phyloP scores from a whole-genome alignment of 2,329 filamentous ascomycete genomes.

The Botrytis squamosa region DNA sequence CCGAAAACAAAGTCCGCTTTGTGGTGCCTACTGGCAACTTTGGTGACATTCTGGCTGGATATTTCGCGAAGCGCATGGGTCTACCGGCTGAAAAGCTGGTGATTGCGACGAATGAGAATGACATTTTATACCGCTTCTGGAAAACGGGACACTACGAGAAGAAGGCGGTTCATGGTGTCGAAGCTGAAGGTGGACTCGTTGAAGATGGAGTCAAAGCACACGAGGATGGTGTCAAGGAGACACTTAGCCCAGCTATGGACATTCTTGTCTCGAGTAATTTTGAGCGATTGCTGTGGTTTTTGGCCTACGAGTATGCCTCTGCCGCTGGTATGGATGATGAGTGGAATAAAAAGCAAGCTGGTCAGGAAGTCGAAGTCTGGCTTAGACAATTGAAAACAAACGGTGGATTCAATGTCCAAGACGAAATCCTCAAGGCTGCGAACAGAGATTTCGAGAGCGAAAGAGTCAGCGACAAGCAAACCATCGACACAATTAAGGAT shows the following conservation, averaged over 20 bases:
- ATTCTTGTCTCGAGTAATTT: slow-evolving; percentile 97
- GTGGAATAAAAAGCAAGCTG: slow-evolving; percentile 67
- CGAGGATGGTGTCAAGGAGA: slow-evolving; percentile 78
- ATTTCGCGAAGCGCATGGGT: slow-evolving; percentile 89
- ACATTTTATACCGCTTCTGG: slow-evolving; percentile 95
- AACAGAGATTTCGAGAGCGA: slow-evolving; percentile 79
- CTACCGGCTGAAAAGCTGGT: slow-evolving; percentile 85
- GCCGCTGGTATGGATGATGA: slow-evolving; percentile 60
- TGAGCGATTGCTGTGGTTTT: slow-evolving; percentile 90
- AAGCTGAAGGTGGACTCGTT: slow-evolving; percentile 54
- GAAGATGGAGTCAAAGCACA: slow-evolving; percentile 62
- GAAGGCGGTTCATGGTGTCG: slow-evolving; percentile 59
- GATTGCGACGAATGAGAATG: slow-evolving; percentile 95
- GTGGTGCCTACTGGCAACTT: slow-evolving; percentile 97
- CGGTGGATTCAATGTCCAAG: slow-evolving; percentile 79
- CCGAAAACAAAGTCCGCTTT: slow-evolving; percentile 72
- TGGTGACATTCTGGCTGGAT: slow-evolving; percentile 89
- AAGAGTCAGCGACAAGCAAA: slow-evolving; percentile 64
- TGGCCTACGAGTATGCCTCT: slow-evolving; percentile 70
- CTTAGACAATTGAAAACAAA: slow-evolving; percentile 74
- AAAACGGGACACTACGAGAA: slow-evolving; percentile 88
- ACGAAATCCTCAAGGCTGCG: slow-evolving; percentile 68
- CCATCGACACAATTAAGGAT: slow-evolving; percentile 62
- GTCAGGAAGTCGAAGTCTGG: slow-evolving; percentile 77
- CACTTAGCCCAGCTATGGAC: slow-evolving; percentile 93